A percentile compares a stretch with the other conserved stretches of the same genome.
phyloP scores from a whole-genome alignment of 1,284 basidiomycete species.

The Puccinia novopanici region DNA sequence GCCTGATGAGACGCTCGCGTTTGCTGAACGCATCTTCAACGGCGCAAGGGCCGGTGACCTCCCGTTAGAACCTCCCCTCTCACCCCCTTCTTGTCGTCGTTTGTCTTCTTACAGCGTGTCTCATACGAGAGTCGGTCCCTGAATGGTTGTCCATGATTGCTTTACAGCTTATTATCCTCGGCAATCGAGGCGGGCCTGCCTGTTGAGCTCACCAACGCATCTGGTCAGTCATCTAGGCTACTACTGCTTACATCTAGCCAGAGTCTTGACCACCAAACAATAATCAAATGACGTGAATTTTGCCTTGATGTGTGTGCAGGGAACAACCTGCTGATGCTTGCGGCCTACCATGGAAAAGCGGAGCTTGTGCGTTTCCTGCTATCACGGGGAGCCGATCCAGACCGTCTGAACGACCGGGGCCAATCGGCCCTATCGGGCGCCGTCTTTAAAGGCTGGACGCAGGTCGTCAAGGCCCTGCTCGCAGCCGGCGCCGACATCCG shows the following conservation, averaged over 20 bases:
- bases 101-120: no score
- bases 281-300: no score
- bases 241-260: no score
- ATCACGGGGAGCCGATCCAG: conserved; percentile 53
- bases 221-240: neutral
- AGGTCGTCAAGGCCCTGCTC: conserved; percentile 68
- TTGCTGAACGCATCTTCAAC: conserved; percentile 75
- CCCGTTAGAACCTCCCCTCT: conserved; percentile 53
- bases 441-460: conserved; percentile 72
- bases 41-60: conserved; percentile 69
- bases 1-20: conserved; percentile 65
- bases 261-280: no score
- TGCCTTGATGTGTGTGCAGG: no score
- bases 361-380: conserved; percentile 66
- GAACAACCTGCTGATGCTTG: conserved; percentile 71
- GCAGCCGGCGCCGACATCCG: conserved; percentile 71
- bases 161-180: conserved; percentile 60
- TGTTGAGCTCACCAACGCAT: conserved; percentile 71
- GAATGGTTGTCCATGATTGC: neutral
- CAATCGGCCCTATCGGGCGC: conserved; percentile 81
- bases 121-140: no score
- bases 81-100: no score
- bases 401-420: conserved; percentile 70
- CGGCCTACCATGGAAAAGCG: conserved; percentile 74
- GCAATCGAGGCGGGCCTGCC: conserved; percentile 75